Evolutionary conservation across 1,284 basidiomycete species (phyloP).

Genomic region (Ganoderma sinense): DNA sequence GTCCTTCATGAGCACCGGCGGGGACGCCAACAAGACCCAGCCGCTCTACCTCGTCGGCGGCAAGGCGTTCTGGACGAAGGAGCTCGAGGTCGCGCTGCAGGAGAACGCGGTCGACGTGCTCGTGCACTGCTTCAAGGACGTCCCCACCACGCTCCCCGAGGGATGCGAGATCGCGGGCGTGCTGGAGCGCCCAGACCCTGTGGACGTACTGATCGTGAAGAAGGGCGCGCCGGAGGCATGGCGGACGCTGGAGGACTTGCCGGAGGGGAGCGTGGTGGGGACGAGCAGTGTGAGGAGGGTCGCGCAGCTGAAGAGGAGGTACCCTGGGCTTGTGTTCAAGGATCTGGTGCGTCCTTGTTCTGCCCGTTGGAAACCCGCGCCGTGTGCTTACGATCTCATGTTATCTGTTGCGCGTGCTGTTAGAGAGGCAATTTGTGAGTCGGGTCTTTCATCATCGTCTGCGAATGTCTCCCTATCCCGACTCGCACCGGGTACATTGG

Average conservation of each 20-base stretch:
- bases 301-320: constrained; percentile 84
- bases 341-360: constrained; percentile 78
- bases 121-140: constrained; percentile 94
- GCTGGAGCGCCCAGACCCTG: constrained; percentile 87
- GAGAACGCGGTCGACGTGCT: constrained; percentile 87
- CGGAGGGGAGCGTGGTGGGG: constrained; percentile 90
- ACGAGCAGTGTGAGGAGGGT: constrained; percentile 94
- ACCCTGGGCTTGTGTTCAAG: constrained; percentile 81
- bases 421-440: constrained; percentile 5
- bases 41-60: constrained; percentile 84
- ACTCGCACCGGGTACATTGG: no score
- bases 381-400: background rate
- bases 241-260: constrained; percentile 85
- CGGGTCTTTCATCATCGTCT: background rate
- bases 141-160: constrained; percentile 87
- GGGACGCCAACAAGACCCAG: constrained; percentile 91
- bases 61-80: constrained; percentile 95
- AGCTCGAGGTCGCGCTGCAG: constrained; percentile 87
- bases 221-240: constrained; percentile 65
- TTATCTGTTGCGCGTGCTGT: no score
- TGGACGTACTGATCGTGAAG: constrained; percentile 92
- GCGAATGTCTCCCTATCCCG: no score
- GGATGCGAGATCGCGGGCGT: constrained; percentile 90
- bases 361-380: constrained; percentile 10
- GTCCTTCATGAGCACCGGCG: constrained; percentile 89